These are phyloP conservation scores for Pythium aristosporum DNA, from an alignment of 352 stramenopile species.

Conservation along the genomic window DNA sequence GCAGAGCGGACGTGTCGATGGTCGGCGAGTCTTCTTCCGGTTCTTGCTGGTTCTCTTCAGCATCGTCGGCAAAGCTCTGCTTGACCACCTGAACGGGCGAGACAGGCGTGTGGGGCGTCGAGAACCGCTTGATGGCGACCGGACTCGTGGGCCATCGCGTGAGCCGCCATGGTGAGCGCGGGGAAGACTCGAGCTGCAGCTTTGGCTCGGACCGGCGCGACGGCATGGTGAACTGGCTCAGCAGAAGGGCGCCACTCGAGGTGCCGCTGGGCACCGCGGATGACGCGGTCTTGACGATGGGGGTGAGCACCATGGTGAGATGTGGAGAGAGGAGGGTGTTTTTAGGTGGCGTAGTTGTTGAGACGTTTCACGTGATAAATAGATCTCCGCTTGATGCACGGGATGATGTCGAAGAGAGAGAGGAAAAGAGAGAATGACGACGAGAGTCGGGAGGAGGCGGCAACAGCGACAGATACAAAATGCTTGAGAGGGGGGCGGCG, in stretches of 20 bases:
- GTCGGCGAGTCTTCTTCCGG: not conserved
- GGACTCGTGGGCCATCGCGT: conserved; percentile 23
- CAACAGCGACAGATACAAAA: not conserved
- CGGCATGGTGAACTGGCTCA: conserved; percentile 18
- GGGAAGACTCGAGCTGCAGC: conserved; percentile 19
- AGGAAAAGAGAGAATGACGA: not conserved
- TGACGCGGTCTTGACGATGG: conserved; percentile 8
- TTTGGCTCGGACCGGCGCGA: conserved; percentile 28
- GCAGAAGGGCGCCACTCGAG: not conserved
- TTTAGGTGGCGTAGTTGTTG: not conserved
- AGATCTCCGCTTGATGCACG: not conserved
- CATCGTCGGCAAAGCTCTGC: conserved; percentile 20
- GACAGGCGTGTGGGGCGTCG: conserved; percentile 7
- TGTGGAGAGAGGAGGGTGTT: not conserved
- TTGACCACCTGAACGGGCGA: conserved; percentile 23
- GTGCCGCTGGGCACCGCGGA: not conserved
- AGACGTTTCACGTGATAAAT: conserved; percentile 6
- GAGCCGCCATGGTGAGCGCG: conserved; percentile 20
- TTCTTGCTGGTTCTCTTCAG: conserved; percentile 22
- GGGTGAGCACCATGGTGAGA: conserved; percentile 22
- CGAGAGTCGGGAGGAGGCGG: no score
- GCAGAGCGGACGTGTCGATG: not conserved
- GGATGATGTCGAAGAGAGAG: not conserved
- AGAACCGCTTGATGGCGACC: conserved; percentile 22
- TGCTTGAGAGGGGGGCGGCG: not conserved